Evolutionary conservation across 805 yeast genomes (phyloP).

Genomic region (Saccharomycopsis fermentans): DNA sequence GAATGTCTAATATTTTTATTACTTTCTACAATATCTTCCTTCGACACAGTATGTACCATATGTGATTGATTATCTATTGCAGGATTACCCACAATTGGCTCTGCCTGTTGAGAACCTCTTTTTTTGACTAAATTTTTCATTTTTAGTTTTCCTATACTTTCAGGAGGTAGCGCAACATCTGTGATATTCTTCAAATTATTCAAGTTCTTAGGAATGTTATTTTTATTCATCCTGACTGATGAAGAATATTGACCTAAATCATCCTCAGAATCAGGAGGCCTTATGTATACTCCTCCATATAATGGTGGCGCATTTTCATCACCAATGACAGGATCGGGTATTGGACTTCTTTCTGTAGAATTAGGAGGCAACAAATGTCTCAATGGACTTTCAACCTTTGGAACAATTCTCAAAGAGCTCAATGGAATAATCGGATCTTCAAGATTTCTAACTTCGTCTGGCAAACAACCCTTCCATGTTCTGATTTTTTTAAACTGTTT

Average conservation of each 20-base stretch:
- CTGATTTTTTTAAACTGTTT: slow-evolving; percentile 88
- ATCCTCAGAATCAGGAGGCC: slow-evolving; percentile 67
- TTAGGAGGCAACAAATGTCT: slow-evolving; percentile 65
- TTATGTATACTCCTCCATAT: slow-evolving; percentile 78
- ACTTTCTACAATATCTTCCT: not conserved
- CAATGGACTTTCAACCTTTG: slow-evolving; percentile 77
- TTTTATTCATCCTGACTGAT: slow-evolving; percentile 12
- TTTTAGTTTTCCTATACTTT: not conserved
- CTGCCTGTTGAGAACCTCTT: slow-evolving; percentile 1
- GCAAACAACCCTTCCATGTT: slow-evolving; percentile 98
- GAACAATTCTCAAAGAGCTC: slow-evolving; percentile 54
- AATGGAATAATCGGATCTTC: slow-evolving; percentile 77
- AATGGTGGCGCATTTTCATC: slow-evolving; percentile 85
- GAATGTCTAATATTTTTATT: not conserved
- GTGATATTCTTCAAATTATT: slow-evolving; percentile 17
- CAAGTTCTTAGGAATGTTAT: slow-evolving; percentile 15
- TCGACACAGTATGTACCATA: not conserved
- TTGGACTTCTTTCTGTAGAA: slow-evolving; percentile 61
- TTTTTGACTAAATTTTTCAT: not conserved
- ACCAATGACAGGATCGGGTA: slow-evolving; percentile 76
- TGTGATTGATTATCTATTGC: not conserved
- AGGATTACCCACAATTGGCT: not conserved
- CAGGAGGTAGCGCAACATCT: slow-evolving; percentile 12
- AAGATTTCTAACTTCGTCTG: slow-evolving; percentile 82
- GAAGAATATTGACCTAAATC: slow-evolving; percentile 47